These are phyloP conservation scores for Boletus sp. DNA, from an alignment of 1,284 basidiomycete genomes.

Conservation along the genomic window DNA sequence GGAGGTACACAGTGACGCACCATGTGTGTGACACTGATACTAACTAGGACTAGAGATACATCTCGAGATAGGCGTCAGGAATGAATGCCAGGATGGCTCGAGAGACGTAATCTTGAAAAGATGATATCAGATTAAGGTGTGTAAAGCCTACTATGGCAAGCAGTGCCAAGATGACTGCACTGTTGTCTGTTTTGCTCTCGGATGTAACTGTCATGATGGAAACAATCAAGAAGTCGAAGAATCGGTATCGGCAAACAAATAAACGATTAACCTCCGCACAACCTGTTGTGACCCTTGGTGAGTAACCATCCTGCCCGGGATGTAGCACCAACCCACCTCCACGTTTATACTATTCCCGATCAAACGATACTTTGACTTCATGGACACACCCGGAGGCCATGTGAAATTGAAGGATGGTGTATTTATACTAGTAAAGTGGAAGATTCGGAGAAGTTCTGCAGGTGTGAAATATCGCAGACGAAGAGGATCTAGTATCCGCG, in stretches of 20 bases:
- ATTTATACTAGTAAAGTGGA: slow-evolving; percentile 44
- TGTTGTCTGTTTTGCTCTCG: not conserved
- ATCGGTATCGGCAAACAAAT: slow-evolving; percentile 18
- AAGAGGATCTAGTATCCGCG: slow-evolving; percentile 54
- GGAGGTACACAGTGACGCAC: too few relatives aligned
- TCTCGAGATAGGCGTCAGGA: too few relatives aligned
- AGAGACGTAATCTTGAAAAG: too few relatives aligned
- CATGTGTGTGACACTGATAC: too few relatives aligned
- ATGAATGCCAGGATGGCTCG: too few relatives aligned
- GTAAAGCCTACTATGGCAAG: too few relatives aligned
- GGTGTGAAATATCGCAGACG: slow-evolving; percentile 70
- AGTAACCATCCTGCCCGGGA: not conserved
- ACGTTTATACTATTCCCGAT: slow-evolving; percentile 82
- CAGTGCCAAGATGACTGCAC: too few relatives aligned
- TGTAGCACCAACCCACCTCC: slow-evolving; percentile 36
- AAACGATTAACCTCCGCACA: slow-evolving; percentile 24
- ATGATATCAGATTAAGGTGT: too few relatives aligned
- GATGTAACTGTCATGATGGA: not conserved
- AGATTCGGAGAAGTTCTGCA: slow-evolving; percentile 62
- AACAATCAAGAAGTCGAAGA: not conserved
- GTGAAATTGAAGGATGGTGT: slow-evolving; percentile 35
- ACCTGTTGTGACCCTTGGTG: slow-evolving; percentile 16
- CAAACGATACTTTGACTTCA: slow-evolving; percentile 64
- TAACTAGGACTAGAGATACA: too few relatives aligned
- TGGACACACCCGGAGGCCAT: slow-evolving; percentile 59